Base-by-base conservation (phyloP, 176 grass and related monocot genomes). In the Oryza glumipatula region DNA sequence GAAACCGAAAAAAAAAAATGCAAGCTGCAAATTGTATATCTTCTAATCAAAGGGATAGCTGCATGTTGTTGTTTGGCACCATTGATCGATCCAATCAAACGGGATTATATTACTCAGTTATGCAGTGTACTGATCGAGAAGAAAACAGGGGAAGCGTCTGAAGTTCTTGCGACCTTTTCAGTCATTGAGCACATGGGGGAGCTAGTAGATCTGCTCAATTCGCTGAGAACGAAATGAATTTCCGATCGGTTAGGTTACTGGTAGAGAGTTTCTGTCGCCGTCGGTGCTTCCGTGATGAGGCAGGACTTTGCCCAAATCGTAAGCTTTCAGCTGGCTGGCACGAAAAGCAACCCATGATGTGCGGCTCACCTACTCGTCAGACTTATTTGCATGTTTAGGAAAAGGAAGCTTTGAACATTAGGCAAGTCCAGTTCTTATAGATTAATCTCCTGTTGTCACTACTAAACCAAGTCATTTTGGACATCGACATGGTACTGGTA, bases 341-440 rank as follows among this genome's bases (percentile, higher is more conserved):
- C 4, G 5, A 35, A 30, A 75, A 83, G 74, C 56, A 70, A 58
- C 36, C 24, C 38, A 64, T 65, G 73, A 79, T 66, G 58, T 54
- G 76, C 58, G 80, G 39, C 8, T 47, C 78, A 92, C 86, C 80
- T 45, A 87, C 35, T 3, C 7, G 3, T 45, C 64, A 14, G 47
- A 39, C 5, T 32, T 32, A 1, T 32, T 32, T 83, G 70, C 70
- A 48, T 32, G 38, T 39, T 21, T 21, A 60, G 1, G 7, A 74
- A 48, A 74, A 48, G 58, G 7, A 41, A 65, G 3, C 17, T 76
- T 64, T 8, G 11, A 43, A 10, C 14, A 47, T 19, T 66, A 7
- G 0, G 38, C 39, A 65, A 64, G 43, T 44, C 43, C 13, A 49
- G 13, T 4, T 49, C 47, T 49, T 49, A 44, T 1, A 3, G 43